These are phyloP conservation scores for Candida sanyaensis DNA, from an alignment of 1,139 yeast genomes.

Conservation along the genomic window DNA sequence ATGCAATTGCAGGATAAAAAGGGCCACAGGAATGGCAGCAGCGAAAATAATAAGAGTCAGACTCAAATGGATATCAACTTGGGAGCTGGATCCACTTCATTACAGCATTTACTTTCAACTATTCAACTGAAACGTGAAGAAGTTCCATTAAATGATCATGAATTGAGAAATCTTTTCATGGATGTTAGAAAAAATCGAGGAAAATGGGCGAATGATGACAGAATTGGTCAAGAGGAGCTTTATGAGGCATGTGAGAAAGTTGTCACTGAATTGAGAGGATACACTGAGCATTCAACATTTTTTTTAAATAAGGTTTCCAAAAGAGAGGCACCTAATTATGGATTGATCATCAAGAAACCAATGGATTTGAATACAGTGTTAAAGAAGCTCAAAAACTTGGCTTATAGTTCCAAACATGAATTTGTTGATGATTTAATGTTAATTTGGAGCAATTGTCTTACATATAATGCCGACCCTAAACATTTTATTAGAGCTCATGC, in stretches of 20 bases:
- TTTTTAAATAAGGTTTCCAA: conserved; percentile 92
- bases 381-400: conserved; percentile 81
- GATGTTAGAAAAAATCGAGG: conserved; percentile 95
- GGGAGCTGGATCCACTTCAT: conserved; percentile 72
- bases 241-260: conserved; percentile 98
- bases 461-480: conserved; percentile 93
- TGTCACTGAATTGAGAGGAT: conserved; percentile 82
- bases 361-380: conserved; percentile 96
- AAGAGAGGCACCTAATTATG: conserved; percentile 97
- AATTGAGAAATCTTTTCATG: conserved; percentile 79
- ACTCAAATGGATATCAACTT: conserved; percentile 19
- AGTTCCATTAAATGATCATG: conserved; percentile 77
- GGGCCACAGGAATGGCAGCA: conserved; percentile 5
- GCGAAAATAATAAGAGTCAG: conserved; percentile 9
- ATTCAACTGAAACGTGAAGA: conserved; percentile 80
- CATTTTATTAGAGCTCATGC: conserved; percentile 93
- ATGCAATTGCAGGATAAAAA: conserved; percentile 56
- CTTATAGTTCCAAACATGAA: conserved; percentile 80
- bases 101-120: conserved; percentile 75
- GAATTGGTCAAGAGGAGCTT: conserved; percentile 94
- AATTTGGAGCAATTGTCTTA: conserved; percentile 92
- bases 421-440: conserved; percentile 93
- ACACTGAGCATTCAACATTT: conserved; percentile 96
- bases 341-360: conserved; percentile 84
- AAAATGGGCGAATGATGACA: conserved; percentile 95